These are phyloP conservation scores for Bipolaris oryzae DNA, from an alignment of 2,329 filamentous ascomycete species.

Conservation along the genomic window DNA sequence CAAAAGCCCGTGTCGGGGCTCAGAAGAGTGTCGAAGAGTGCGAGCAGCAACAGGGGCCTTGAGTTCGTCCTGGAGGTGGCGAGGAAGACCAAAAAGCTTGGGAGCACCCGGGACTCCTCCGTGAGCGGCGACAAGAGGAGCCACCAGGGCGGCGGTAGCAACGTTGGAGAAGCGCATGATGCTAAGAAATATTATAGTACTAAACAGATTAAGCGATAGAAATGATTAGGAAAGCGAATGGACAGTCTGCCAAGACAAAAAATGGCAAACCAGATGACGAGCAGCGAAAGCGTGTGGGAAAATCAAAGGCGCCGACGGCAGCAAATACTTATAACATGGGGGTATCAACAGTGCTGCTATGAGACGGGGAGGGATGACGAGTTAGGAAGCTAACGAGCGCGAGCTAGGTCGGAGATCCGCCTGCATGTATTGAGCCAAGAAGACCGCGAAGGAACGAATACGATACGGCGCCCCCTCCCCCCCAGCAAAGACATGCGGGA, in stretches of 20 bases:
- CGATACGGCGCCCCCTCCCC: not conserved
- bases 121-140: conserved; percentile 44
- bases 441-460: conserved; percentile 8
- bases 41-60: conserved; percentile 30
- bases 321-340: conserved; percentile 5
- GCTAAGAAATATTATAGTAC: not conserved
- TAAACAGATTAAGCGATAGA: not conserved
- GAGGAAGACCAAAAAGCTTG: conserved; percentile 46
- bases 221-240: conserved; percentile 8
- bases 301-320: not conserved
- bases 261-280: not conserved
- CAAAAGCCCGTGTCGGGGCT: conserved; percentile 25
- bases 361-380: conserved; percentile 7
- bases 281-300: not conserved
- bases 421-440: conserved; percentile 10
- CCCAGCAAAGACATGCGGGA: not conserved
- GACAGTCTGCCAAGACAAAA: conserved; percentile 2
- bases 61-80: conserved; percentile 32
- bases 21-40: conserved; percentile 27
- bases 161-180: conserved; percentile 43
- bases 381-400: conserved; percentile 16
- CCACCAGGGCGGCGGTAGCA: conserved; percentile 35
- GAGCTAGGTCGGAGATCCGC: conserved; percentile 7
- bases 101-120: conserved; percentile 36
- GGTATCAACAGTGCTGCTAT: not conserved